Base-by-base conservation (phyloP, 805 yeast genomes). In the Pichia sporocuriosa region DNA sequence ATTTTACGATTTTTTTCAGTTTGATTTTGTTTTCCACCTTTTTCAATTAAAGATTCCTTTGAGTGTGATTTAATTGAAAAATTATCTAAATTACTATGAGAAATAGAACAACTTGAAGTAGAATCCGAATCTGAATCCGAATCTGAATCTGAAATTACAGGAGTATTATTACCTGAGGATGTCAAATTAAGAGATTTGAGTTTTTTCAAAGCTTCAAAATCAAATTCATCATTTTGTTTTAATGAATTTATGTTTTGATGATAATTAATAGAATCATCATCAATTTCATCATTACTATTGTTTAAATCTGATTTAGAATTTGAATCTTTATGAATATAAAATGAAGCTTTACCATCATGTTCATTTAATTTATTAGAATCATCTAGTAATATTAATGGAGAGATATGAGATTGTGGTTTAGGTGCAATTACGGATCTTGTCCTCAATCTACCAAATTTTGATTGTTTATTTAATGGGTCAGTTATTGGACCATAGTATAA, bases 401-500 rank as follows among this genome's bases (percentile, higher is more conserved):
- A 30, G n/a, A 35, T 22, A 9, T 45, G 45, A 24, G 26, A 29
- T 1, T 24, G 8, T 5, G 33, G 21, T 19, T 43, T 52, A 6
- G 63, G 60, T 25, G 56, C 34, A n/a, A 59, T 70, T 29, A 63
- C 61, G 32, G 62, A 55, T 68, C 73, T 67, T 0, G 87, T 80
- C 51, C 88, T 65, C 2, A 73, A 69, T 42, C 83, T 62, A 22
- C 73, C 76, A 31, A 69, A 63, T 44, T 61, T 63, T 15, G 73
- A 63, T 33, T 58, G 54, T 42, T 58, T 61, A 50, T 63, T 68
- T 20, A 73, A 56, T 2, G 83, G 84, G 53, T 75, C 77, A 3
- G 77, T 76, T 25, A 57, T 58, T 1, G 83, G 78, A 4, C 85
- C 84, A 58, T 84, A 83, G 57, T 84, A 84, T 21, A 71, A 66